These are phyloP conservation scores for Metschnikowia borealis DNA, from an alignment of 805 yeast genomes.

Conservation along the genomic window DNA sequence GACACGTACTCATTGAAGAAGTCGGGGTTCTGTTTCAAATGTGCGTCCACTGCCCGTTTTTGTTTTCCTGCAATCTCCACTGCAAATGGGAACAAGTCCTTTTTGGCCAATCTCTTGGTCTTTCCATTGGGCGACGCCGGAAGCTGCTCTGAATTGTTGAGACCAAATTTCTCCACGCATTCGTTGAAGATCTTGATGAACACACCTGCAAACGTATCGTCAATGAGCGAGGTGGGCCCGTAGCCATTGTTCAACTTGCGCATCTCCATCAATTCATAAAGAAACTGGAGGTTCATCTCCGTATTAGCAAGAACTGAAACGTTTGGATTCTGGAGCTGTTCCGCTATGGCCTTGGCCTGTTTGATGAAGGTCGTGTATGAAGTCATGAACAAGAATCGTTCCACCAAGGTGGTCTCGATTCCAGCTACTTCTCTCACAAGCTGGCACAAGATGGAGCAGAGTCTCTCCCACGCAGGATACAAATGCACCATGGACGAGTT, in stretches of 20 bases:
- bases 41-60: constrained; percentile 29
- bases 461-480: constrained; percentile 60
- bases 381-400: constrained; percentile 34
- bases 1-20: constrained; percentile 23
- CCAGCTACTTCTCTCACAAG: constrained; percentile 44
- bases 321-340: constrained; percentile 17
- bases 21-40: constrained; percentile 28
- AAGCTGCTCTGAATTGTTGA: background rate
- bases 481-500: constrained; percentile 72
- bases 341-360: constrained; percentile 28
- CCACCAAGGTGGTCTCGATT: constrained; percentile 46
- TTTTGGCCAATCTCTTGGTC: constrained; percentile 36
- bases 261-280: constrained; percentile 54
- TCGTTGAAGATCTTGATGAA: constrained; percentile 47
- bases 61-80: constrained; percentile 30
- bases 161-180: background rate
- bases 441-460: constrained; percentile 50
- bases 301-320: constrained; percentile 30
- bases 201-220: constrained; percentile 63
- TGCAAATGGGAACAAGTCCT: constrained; percentile 39
- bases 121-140: constrained; percentile 31
- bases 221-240: constrained; percentile 72
- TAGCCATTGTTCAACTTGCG: constrained; percentile 74
- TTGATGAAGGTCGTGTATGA: constrained; percentile 3
- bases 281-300: constrained; percentile 37